phyloP scores from a whole-genome alignment of 2,329 filamentous ascomycete species.

The Penicillium sp. region DNA sequence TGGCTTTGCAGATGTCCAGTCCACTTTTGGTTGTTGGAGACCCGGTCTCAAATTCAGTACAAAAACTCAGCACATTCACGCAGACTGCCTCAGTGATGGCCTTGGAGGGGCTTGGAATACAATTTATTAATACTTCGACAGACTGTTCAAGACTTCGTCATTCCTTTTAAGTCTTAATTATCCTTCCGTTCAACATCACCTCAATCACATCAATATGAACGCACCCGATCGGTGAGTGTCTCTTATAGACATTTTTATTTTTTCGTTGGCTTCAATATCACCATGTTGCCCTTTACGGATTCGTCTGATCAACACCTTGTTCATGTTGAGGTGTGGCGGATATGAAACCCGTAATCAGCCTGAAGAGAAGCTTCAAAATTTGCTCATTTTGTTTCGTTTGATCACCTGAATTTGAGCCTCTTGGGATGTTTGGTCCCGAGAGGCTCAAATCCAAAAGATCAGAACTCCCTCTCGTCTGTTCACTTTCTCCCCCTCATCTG shows the following conservation, averaged over 20 bases:
- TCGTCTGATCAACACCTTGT: not conserved
- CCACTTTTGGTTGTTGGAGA: not conserved
- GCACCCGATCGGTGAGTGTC: slow-evolving; percentile 42
- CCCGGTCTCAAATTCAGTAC: no score
- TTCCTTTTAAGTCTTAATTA: not conserved
- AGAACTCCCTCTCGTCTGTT: not conserved
- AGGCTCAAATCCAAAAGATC: no score
- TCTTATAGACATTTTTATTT: not conserved
- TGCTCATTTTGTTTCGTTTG: not conserved
- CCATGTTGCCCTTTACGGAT: not conserved
- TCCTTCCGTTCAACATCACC: not conserved
- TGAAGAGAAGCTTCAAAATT: not conserved
- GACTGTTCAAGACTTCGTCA: not conserved
- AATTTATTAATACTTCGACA: not conserved
- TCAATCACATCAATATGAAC: slow-evolving; percentile 48
- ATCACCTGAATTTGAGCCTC: no score
- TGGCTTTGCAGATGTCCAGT: not conserved
- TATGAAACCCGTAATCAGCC: not conserved
- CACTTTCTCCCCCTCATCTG: not conserved
- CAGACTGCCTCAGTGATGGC: no score
- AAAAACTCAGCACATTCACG: no score
- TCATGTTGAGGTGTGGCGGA: not conserved
- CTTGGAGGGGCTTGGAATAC: no score
- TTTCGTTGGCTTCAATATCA: not conserved
- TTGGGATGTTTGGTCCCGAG: no score